A percentile compares a stretch with the other conserved stretches of the same genome.
These are phyloP conservation scores for Calocybe cyanea DNA, from an alignment of 768 basidiomycete genomes.

Conservation along the genomic window DNA sequence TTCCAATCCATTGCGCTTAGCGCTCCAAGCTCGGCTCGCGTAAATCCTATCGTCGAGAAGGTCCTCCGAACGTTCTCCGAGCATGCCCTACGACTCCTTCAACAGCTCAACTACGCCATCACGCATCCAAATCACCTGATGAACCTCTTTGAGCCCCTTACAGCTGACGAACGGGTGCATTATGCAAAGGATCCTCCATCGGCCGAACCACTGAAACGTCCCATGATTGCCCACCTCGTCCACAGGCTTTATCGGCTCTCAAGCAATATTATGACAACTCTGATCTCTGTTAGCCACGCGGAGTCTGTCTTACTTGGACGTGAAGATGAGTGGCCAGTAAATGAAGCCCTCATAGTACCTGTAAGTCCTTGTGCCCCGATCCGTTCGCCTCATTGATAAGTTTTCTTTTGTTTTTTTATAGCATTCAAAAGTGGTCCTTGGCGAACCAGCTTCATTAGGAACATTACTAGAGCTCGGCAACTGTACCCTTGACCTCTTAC, in stretches of 20 bases:
- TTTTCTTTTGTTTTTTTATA: conserved; percentile 27
- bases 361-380: conserved; percentile 39
- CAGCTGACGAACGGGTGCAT: conserved; percentile 64
- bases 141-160: conserved; percentile 75
- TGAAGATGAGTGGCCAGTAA: conserved; percentile 68
- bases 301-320: conserved; percentile 63
- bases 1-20: conserved; percentile 73
- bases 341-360: conserved; percentile 67
- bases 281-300: conserved; percentile 67
- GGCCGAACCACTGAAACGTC: conserved; percentile 63
- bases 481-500: conserved; percentile 69
- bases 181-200: conserved; percentile 65
- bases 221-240: conserved; percentile 67
- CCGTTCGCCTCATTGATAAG: conserved; percentile 2
- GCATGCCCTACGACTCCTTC: conserved; percentile 69
- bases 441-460: conserved; percentile 81
- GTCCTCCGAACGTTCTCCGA: conserved; percentile 67
- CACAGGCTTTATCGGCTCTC: conserved; percentile 70
- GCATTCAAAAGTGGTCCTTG: conserved; percentile 83
- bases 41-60: conserved; percentile 51
- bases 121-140: conserved; percentile 89
- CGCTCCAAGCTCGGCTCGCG: conserved; percentile 39
- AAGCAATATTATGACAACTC: conserved; percentile 62
- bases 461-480: conserved; percentile 85
- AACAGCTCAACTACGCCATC: conserved; percentile 86